Conservation (phyloP, 2,329 filamentous ascomycete species). For the Cylindrodendrum hubeiense region DNA sequence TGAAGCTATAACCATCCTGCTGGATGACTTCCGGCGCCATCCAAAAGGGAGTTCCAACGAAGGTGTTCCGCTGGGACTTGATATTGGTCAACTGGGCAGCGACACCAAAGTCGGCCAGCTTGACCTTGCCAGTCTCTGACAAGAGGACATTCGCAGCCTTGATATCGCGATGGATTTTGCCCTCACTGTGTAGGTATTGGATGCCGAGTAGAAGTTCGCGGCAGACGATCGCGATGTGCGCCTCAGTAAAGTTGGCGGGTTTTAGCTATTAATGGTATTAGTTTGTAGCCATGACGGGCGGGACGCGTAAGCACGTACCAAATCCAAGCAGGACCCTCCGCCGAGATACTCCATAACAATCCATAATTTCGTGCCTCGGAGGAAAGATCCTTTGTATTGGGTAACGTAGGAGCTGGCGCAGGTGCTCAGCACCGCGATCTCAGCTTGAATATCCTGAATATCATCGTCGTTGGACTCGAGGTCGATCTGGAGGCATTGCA, state of each 20-base stretch:
- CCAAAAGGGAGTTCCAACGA: constrained; percentile 97
- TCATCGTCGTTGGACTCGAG: constrained; percentile 99
- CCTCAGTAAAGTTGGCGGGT: constrained; percentile 88
- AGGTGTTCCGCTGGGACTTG: constrained; percentile 96
- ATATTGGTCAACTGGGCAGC: constrained; percentile 97
- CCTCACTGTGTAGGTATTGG: constrained; percentile 92
- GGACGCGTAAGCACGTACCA: constrained; percentile 67
- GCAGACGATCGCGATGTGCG: constrained; percentile 93
- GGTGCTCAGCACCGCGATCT: constrained; percentile 94
- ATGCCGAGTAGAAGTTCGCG: constrained; percentile 90
- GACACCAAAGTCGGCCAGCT: constrained; percentile 96
- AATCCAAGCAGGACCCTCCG: constrained; percentile 92
- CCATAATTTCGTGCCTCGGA: constrained; percentile 97
- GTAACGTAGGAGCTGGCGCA: constrained; percentile 95
- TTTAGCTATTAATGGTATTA: constrained; percentile 73
- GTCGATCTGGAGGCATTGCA: constrained; percentile 78
- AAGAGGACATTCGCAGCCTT: constrained; percentile 97
- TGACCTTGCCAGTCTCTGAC: constrained; percentile 91
- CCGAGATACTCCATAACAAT: constrained; percentile 99
- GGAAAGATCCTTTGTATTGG: constrained; percentile 95
- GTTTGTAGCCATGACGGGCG: constrained; percentile 1
- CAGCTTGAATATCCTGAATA: constrained; percentile 97
- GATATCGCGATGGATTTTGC: constrained; percentile 97
- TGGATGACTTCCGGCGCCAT: constrained; percentile 97
- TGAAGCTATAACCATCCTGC: constrained; percentile 85